Conservation (phyloP, 495 filamentous ascomycete species). For the Aspergillus conjunctus region DNA sequence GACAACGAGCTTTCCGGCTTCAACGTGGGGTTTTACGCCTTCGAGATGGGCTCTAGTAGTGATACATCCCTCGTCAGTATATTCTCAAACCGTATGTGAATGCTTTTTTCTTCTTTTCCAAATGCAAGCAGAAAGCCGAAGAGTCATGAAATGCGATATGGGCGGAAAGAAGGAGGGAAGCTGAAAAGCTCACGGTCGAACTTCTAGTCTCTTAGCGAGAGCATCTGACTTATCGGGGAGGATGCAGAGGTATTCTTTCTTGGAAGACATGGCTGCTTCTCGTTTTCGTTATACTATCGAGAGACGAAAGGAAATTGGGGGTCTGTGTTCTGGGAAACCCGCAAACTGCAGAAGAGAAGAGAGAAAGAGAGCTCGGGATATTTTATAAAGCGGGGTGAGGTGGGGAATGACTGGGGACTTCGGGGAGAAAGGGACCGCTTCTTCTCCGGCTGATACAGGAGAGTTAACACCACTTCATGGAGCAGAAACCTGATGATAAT, state of each 20-base stretch:
- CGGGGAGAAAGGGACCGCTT: neutral
- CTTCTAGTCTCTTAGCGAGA: conserved; percentile 68
- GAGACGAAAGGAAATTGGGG: too few relatives aligned
- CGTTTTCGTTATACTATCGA: neutral
- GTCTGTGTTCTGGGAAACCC: neutral
- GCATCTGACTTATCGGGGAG: conserved; percentile 72
- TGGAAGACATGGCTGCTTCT: conserved; percentile 38
- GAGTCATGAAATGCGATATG: neutral
- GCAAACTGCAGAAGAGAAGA: too few relatives aligned
- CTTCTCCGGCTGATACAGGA: neutral
- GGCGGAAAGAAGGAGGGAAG: neutral
- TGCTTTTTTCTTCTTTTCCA: neutral
- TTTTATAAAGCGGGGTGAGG: conserved; percentile 16
- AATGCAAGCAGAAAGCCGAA: neutral
- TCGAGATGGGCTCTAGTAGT: conserved; percentile 36
- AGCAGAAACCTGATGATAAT: neutral
- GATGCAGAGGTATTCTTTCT: conserved; percentile 84
- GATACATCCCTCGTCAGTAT: conserved; percentile 2
- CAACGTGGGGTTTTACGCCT: conserved; percentile 37
- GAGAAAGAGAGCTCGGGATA: neutral
- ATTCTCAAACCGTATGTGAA: neutral
- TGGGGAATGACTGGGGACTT: conserved; percentile 1
- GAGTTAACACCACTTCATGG: neutral
- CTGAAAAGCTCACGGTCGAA: conserved; percentile 64
- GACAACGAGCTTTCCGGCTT: conserved; percentile 35